Base-by-base conservation (phyloP, 331 rosid genomes). In the Malus hybrid region DNA sequence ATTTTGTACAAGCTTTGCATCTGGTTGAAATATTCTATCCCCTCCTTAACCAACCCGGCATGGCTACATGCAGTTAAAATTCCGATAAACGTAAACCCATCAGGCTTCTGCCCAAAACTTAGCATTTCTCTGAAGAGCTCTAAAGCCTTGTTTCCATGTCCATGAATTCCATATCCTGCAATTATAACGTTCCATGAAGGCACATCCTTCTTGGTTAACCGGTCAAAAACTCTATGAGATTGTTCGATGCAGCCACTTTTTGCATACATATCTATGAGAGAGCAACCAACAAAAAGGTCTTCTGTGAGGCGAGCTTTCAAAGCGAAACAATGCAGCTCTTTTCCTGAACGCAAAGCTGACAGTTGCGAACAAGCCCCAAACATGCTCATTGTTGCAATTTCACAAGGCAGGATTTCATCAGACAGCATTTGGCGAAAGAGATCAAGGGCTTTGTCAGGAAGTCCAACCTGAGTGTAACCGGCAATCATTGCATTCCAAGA, bases 201-300 rank as follows among this genome's bases (percentile, higher is more conserved):
- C 48, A 79, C 88, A 65, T 82, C 90, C 80, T 87, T 89, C 65
- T 80, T 70, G 6, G 50, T 66, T 63, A 86, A 55, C 57, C 88
- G 33, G 73, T 88, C 80, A 68, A 93, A 91, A 46, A 88, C 82
- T 74, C 60, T 72, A 56, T 77, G 86, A 73, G 96, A 84, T 77
- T 79, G 91, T 77, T 86, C 86, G 65, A 86, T 83, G 88, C 91
- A 87, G 72, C 98, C 96, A 71, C 86, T 75, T 86, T 93, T 93
- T 56, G 96, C 93, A 81, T 93, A 93, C 98, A 93, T 88, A 81
- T 91, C 94, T 68, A 91, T 76, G 73, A 88, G 75, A 48, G 98
- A 90, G 84, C 97, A 93, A 61, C 77, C 84, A 80, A 89, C 86
- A 76, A 87, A 91, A 60, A 52, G 18, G 68, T 91, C 90, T 55